Evolutionary conservation across 2,329 filamentous ascomycete species (phyloP).

Genomic region (Cytospora piceicola): DNA sequence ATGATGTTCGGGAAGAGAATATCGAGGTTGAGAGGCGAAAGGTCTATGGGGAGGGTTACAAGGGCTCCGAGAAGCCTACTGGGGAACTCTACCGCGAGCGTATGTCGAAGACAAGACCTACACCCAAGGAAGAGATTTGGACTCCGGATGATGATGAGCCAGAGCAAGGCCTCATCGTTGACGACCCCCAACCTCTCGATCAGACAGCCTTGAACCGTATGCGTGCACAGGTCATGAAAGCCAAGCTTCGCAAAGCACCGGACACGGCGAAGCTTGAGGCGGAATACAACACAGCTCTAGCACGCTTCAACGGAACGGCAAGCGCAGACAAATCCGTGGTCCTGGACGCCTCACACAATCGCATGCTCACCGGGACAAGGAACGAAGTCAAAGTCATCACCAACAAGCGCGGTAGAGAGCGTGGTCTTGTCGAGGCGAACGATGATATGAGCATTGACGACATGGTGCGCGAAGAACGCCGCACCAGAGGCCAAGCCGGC

Average conservation of each 20-base stretch:
- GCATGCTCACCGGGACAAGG: constrained; percentile 76
- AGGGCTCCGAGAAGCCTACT: constrained; percentile 82
- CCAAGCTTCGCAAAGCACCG: constrained; percentile 78
- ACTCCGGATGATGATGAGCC: constrained; percentile 41
- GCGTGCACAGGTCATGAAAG: constrained; percentile 94
- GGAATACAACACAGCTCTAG: constrained; percentile 78
- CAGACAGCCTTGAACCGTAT: constrained; percentile 84
- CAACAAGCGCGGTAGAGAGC: constrained; percentile 80
- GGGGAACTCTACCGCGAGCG: constrained; percentile 85
- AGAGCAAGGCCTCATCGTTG: constrained; percentile 61
- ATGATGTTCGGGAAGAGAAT: constrained; percentile 90
- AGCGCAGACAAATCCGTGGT: constrained; percentile 71
- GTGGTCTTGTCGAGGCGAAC: constrained; percentile 85
- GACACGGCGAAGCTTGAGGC: constrained; percentile 77
- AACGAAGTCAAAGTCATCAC: constrained; percentile 77
- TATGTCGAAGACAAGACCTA: constrained; percentile 58
- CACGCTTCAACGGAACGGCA: constrained; percentile 56
- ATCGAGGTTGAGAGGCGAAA: constrained; percentile 83
- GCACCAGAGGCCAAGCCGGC: constrained; percentile 75
- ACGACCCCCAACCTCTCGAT: constrained; percentile 64
- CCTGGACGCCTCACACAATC: constrained; percentile 85
- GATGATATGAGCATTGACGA: constrained; percentile 96
- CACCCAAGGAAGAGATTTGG: constrained; percentile 40
- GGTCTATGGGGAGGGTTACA: constrained; percentile 83
- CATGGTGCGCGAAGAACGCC: constrained; percentile 93